Base-by-base conservation (phyloP, 257 asterid species). In the Solanum phureja region DNA sequence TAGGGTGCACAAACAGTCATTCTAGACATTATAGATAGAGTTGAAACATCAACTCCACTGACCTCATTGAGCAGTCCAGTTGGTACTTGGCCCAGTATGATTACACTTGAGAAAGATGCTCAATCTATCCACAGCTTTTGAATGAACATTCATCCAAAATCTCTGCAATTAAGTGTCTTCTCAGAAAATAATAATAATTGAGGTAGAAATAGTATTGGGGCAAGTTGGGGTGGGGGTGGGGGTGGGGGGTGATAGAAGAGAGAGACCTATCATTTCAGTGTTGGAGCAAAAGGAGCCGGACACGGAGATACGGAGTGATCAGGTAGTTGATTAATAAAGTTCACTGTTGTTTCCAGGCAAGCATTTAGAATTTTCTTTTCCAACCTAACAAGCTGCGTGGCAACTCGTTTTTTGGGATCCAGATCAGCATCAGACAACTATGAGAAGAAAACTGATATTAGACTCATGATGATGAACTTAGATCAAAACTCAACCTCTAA, bases 271-370 rank as follows among this genome's bases (percentile, higher is more conserved):
- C 83, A 96, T 89, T 94, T 94, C 90, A 97, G 90, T 40, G 46
- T 91, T 33, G 98, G 98, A 75, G 98, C 94, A 91, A 93, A 96
- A 87, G 98, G 95, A 49, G 98, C 99, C 64, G 99, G 99, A 71
- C 99, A 97, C 71, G 99, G 98, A 84, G 98, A 94, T 88, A 94
- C 87, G 44, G 98, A 95, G 87, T 90, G 88, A 92, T 96, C 98
- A 81, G 99, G 99, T 87, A 97, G 88, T 91, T 92, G 96, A 86
- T 94, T 87, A 86, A 97, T 96, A 92, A 96, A 91, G 90, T 94
- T 95, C 66, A 90, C 92, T 76, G 98, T 93, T 83, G 97, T 90
- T 90, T 92, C 92, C 88, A 97, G 90, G 89, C 98, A 97, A 76
- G 95, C 98, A 89, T 88, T 93, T 86, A 97, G 81, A 69, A 96